Percentiles rank a stretch among this genome's conserved stretches.
Evolutionary conservation across 202 grass and related monocot species (phyloP).

Genomic region (Digitaria exilis): DNA sequence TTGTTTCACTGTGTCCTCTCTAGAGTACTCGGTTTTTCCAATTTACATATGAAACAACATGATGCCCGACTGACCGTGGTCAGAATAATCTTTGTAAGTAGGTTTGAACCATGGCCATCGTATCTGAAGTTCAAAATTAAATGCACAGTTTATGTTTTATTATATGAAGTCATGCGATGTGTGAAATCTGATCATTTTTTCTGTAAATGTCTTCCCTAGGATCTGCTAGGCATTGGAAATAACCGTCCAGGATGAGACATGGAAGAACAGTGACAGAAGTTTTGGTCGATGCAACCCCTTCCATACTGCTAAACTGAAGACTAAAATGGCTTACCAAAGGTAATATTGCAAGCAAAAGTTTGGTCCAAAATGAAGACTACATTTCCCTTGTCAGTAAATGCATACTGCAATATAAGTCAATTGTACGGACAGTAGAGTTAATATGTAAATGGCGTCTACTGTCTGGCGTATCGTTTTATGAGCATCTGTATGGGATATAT

Average conservation of each 20-base stretch:
- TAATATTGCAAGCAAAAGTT: not conserved
- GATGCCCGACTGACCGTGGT: not conserved
- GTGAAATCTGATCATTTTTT: too few relatives aligned
- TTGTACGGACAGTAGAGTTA: not conserved
- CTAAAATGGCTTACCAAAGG: not conserved
- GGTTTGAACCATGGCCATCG: not conserved
- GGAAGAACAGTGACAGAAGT: not conserved
- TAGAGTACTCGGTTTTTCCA: not conserved
- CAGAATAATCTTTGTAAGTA: not conserved
- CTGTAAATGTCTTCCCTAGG: slow-evolving; percentile 38
- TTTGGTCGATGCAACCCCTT: not conserved
- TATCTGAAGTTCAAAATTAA: not conserved
- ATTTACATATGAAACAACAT: not conserved
- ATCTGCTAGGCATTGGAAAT: slow-evolving; percentile 75
- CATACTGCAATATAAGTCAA: not conserved
- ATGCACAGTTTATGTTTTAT: not conserved
- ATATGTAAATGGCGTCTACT: not conserved
- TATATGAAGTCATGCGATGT: not conserved
- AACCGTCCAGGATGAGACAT: slow-evolving; percentile 41
- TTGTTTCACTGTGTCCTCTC: not conserved
- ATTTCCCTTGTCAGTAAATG: not conserved
- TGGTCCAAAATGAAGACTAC: not conserved
- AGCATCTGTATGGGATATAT: not conserved
- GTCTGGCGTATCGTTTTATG: not conserved
- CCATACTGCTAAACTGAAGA: slow-evolving; percentile 10